These are phyloP conservation scores for Clavariopsis aquatica DNA, from an alignment of 495 filamentous ascomycete species.

Conservation along the genomic window DNA sequence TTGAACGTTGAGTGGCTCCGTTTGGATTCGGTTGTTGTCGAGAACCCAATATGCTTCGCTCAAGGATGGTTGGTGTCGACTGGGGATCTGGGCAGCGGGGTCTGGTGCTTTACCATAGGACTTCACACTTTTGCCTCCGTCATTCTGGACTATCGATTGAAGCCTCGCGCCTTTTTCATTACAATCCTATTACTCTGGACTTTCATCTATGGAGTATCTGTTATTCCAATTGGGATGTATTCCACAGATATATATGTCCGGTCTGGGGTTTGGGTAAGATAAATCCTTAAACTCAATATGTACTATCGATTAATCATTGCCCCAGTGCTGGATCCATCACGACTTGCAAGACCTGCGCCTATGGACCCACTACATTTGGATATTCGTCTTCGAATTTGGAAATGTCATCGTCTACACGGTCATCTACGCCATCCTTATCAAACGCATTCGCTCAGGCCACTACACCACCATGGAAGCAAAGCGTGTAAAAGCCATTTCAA, in stretches of 20 bases:
- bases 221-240: slow-evolving; percentile 24
- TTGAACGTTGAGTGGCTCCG: slow-evolving; percentile 65
- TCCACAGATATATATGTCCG: slow-evolving; percentile 31
- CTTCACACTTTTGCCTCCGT: slow-evolving; percentile 61
- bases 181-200: slow-evolving; percentile 26
- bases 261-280: slow-evolving; percentile 34
- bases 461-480: slow-evolving; percentile 24
- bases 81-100: slow-evolving; percentile 67
- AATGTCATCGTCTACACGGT: slow-evolving; percentile 66
- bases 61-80: slow-evolving; percentile 73
- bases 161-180: slow-evolving; percentile 20
- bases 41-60: slow-evolving; percentile 58
- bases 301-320: neutral
- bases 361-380: slow-evolving; percentile 77
- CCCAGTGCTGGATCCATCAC: slow-evolving; percentile 38
- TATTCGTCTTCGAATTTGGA: slow-evolving; percentile 69
- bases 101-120: slow-evolving; percentile 58
- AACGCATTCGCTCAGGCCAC: slow-evolving; percentile 32
- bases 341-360: slow-evolving; percentile 52
- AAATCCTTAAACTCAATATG: neutral
- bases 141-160: slow-evolving; percentile 35
- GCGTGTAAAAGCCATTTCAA: slow-evolving; percentile 31
- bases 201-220: slow-evolving; percentile 28
- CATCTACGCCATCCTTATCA: slow-evolving; percentile 54
- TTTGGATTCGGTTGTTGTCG: slow-evolving; percentile 57